These are phyloP conservation scores for Emericellopsis cladophorae DNA, from an alignment of 2,329 filamentous ascomycete species.

Conservation along the genomic window DNA sequence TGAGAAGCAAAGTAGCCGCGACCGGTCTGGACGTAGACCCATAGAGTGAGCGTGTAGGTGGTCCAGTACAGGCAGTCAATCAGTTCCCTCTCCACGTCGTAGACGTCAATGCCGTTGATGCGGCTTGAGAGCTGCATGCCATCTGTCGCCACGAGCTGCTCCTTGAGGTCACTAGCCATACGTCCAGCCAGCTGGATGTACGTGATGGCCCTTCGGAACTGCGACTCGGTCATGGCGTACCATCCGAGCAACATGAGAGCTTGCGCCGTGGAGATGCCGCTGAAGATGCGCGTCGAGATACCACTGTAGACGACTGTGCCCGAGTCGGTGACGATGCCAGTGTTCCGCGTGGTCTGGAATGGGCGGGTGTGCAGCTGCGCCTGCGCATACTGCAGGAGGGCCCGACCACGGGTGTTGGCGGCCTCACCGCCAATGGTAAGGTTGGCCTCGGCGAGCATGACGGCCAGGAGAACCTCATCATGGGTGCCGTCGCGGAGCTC, in stretches of 20 bases:
- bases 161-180: slow-evolving; percentile 17
- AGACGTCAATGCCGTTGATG: slow-evolving; percentile 27
- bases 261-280: slow-evolving; percentile 18
- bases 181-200: slow-evolving; percentile 19
- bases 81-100: slow-evolving; percentile 24
- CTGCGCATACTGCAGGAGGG: slow-evolving; percentile 19
- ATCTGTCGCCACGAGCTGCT: slow-evolving; percentile 13
- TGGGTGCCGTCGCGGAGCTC: slow-evolving; percentile 23
- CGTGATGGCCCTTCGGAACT: slow-evolving; percentile 19
- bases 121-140: slow-evolving; percentile 17
- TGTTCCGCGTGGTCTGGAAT: slow-evolving; percentile 8
- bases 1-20: slow-evolving; percentile 10
- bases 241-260: slow-evolving; percentile 21
- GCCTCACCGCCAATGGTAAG: slow-evolving; percentile 16
- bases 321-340: slow-evolving; percentile 5
- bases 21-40: slow-evolving; percentile 22
- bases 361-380: slow-evolving; percentile 17
- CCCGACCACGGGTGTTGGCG: slow-evolving; percentile 13
- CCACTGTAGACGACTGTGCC: slow-evolving; percentile 8
- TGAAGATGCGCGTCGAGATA: slow-evolving; percentile 18
- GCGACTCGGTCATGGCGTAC: slow-evolving; percentile 18
- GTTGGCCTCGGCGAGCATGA: slow-evolving; percentile 24
- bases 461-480: slow-evolving; percentile 23
- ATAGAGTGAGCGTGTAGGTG: slow-evolving; percentile 22
- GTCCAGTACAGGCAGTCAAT: slow-evolving; percentile 25